phyloP scores from a whole-genome alignment of 2,329 filamentous ascomycete genomes.

The Claviceps monticola region DNA sequence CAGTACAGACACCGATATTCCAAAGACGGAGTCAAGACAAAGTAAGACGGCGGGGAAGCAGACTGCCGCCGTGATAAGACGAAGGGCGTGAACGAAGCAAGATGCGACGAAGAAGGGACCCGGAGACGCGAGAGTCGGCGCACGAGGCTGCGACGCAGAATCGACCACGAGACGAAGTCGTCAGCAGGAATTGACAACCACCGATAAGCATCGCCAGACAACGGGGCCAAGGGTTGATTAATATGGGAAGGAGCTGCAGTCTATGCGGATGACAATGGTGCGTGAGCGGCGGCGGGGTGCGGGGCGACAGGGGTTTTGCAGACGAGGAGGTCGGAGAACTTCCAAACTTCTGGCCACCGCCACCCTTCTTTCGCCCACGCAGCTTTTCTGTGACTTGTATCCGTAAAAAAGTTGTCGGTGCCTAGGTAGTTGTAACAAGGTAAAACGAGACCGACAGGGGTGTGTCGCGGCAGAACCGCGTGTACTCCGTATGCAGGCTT shows the following conservation, averaged over 20 bases:
- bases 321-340: too few relatives aligned
- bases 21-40: too few relatives aligned
- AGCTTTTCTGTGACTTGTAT: not conserved
- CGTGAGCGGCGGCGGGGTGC: not conserved
- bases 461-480: not conserved
- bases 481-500: not conserved
- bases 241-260: not conserved
- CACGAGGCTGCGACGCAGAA: slow-evolving; percentile 2
- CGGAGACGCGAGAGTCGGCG: not conserved
- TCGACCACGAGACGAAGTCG: slow-evolving; percentile 1
- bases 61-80: not conserved
- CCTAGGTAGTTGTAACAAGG: not conserved
- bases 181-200: not conserved
- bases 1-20: not conserved
- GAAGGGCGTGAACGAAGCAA: not conserved
- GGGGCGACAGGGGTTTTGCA: too few relatives aligned
- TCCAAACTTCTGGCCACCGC: not conserved
- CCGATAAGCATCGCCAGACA: not conserved
- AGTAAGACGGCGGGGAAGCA: too few relatives aligned
- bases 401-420: not conserved
- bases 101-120: not conserved
- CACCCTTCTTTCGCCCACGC: not conserved
- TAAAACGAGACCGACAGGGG: slow-evolving; percentile 3
- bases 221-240: slow-evolving; percentile 1
- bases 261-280: not conserved